Base-by-base conservation (phyloP, 495 filamentous ascomycete species). In the Penicillium canescens region DNA sequence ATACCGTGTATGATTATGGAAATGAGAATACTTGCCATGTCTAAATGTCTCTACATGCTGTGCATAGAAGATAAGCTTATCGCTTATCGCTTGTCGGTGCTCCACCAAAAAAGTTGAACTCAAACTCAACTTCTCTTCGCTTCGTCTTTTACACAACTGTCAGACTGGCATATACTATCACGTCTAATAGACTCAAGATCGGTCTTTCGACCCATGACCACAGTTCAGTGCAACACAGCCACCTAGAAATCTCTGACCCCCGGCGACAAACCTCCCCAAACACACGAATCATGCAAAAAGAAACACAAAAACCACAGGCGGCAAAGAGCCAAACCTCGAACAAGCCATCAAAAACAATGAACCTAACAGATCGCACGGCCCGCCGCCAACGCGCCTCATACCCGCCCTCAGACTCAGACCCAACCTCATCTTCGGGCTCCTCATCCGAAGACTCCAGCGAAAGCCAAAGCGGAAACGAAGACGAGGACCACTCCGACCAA, bases 341-440 rank as follows among this genome's bases (percentile, higher is more conserved):
- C 28, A 39, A 14, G 6, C 13, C 20, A 6, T 46, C 55, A 2
- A 3, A 41, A 26, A 24, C 28, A 26, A 55, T 66, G 52, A 49
- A 55, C 7, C 24, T 55, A 12, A 58, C 54, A 42, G 37, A 54
- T n/a, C 49, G 42, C 10, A 53, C 41, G 6, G 34, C 50, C 6
- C 5, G 18, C 13, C 46, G 6, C 13, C 46, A 42, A 34, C 38
- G 12, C 21, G 42, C 31, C 21, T n/a, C 23, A 23, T 47, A 36
- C 18, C 42, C 50, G 20, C 9, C 37, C 13, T 56, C 52, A 10
- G 68, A 71, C 31, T 69, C 73, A 49, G 74, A 77, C 42, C 63
- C 65, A 45, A 75, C 71, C 23, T 77, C 70, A 3, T 71, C 68
- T 10, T 74, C 73, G 5, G 71, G 71, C 51, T 66, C 72, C 9